Base-by-base conservation (phyloP, 2,329 filamentous ascomycete species). In the Penicillium sp. region DNA sequence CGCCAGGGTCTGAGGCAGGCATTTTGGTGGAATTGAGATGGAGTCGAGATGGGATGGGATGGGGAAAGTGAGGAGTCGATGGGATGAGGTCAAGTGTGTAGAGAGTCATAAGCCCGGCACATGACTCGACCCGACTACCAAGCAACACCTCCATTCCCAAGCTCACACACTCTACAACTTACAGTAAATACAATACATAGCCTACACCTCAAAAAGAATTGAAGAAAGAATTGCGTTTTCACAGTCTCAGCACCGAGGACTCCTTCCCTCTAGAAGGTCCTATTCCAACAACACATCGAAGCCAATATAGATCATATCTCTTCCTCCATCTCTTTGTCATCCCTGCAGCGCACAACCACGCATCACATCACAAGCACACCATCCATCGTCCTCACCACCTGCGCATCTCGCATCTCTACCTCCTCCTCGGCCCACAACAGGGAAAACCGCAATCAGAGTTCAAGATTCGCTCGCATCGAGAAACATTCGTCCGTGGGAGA, bases 1-100 rank as follows among this genome's bases (percentile, higher is more conserved):
- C 84, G 61, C 81, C 82, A 45, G 79, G 76, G 8, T 83, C 80
- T 30, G 85, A 87, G 45, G 76, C 82, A 63, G 85, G 77, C 83
- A 85, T 85, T 53, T 60, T 74, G 64, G 42, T 33, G n/a, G 54
- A 38, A n/a, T n/a, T 38, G 22, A 53, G 35, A 40, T 51, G 24
- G 44, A 53, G 47, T n/a, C 53, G 24, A 49, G 37, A 28, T 17
- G 44, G n/a, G 55, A 44, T 47, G 61, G 19, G 12, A 51, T 57
- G 40, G 33, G 28, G 24, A 12, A n/a, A 30, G 30, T 55, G 47
- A 44, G 19, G 42, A 19, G 59, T 56, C 50, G 51, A 22, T 26
- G 38, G 40, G 28, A 22, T 42, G 40, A 44, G 35, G 22, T 24
- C 54, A 56, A 37, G 45, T 50, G 35, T n/a, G 42, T 24, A 22